phyloP scores from a whole-genome alignment of 2,329 filamentous ascomycete species.

The Blastomyces silverae region DNA sequence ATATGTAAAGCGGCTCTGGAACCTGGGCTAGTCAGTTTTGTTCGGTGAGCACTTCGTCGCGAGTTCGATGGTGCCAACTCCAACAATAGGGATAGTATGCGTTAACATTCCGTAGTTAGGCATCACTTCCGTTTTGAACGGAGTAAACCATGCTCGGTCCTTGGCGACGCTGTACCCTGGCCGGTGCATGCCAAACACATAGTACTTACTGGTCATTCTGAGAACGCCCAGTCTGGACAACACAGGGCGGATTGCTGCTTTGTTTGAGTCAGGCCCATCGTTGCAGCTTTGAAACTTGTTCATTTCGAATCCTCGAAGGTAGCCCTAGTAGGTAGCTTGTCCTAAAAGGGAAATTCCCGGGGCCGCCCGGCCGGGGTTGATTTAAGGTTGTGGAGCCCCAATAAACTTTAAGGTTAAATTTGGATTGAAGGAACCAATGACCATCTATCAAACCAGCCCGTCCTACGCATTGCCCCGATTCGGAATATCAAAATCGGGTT shows the following conservation, averaged over 20 bases:
- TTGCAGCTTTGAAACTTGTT: too few species aligned
- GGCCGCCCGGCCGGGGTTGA: not conserved
- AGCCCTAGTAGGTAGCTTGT: not conserved
- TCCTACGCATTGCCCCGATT: not conserved
- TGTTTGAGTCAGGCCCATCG: too few species aligned
- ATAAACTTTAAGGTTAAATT: not conserved
- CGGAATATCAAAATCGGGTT: not conserved
- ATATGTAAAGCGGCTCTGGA: constrained; percentile 14
- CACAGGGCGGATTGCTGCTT: constrained; percentile 3
- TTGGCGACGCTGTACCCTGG: constrained; percentile 15
- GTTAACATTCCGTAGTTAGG: not conserved
- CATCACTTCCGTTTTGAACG: constrained; percentile 14
- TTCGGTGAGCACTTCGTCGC: constrained; percentile 16
- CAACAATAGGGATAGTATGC: not conserved
- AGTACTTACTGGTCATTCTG: constrained; percentile 18
- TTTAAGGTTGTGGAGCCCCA: constrained; percentile 1
- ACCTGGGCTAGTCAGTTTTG: constrained; percentile 7
- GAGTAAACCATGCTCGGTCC: constrained; percentile 21
- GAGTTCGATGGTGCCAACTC: constrained; percentile 19
- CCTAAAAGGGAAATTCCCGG: not conserved
- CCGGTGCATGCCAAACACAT: not conserved
- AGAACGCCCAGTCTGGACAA: constrained; percentile 13
- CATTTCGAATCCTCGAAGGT: too few species aligned
- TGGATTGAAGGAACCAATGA: too few species aligned
- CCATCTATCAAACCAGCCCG: not conserved